Evolutionary conservation across 108 stramenopile genomes (phyloP), one percentile per base, ranked within the genome.

Genomic region (Skeletonema tropicum): DNA sequence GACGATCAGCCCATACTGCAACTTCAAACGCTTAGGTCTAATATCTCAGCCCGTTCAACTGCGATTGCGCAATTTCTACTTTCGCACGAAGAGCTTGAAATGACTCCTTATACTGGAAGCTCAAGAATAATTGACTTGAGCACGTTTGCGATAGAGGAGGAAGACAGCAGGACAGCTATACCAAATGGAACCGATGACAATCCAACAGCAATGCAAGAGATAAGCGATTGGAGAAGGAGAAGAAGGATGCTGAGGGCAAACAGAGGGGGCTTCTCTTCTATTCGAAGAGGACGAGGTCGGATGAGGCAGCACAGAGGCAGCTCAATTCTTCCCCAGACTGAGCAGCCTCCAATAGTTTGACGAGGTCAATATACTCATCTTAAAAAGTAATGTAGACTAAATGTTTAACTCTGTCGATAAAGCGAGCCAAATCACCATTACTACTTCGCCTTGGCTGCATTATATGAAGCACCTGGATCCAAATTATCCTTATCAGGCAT

Each of bases 401-500:
- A n/a, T 45, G 15, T 45, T 45, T n/a, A n/a, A 33, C 19, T 8
- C 61, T 35, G 30, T 38, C n/a, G 39, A 41, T 41, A 3, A 41
- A 41, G 12, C 7, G 3, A 66, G 6, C 3, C n/a, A 67, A 23
- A 48, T 9, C 21, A 13, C 33, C 4, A 0, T 25, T 62, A 23
- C 19, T 71, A 80, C 68, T 80, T 80, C n/a, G 79, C 68, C 31
- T 96, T 96, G 41, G 60, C 72, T 29, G 92, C 94, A 39, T 75
- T 69, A 49, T 96, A 96, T 12, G 88, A 82, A 5, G 92, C 92
- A 13, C 95, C 95, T 32, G 75, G 95, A 79, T 96, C 92, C 45
- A 91, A 61, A n/a, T 35, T 32, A 0, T 91, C 85, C n/a, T 87
- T 71, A 46, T 80, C 69, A 13, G 95, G 95, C 91, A 94, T 92